Percentiles rank a stretch among this genome's conserved stretches.
These are phyloP conservation scores for Inga laurina DNA, from an alignment of 306 rosid genomes.

Conservation along the genomic window DNA sequence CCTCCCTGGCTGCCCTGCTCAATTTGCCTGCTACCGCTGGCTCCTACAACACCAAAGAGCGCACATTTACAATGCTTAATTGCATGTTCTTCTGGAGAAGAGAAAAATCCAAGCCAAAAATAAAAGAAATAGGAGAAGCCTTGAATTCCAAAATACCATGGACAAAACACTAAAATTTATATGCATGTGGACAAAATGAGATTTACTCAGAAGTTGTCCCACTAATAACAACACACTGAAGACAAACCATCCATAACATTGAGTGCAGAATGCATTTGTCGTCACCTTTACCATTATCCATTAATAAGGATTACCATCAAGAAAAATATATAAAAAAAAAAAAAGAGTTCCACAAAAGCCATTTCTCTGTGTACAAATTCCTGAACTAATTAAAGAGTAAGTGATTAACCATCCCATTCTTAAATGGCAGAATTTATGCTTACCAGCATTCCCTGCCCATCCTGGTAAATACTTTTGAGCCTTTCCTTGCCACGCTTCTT, in stretches of 20 bases:
- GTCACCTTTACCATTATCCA: not conserved
- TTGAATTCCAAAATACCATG: not conserved
- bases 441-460: constrained; percentile 56
- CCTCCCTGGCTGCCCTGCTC: constrained; percentile 46
- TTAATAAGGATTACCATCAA: not conserved
- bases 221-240: not conserved
- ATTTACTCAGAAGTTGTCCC: not conserved
- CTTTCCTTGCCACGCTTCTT: constrained; percentile 73
- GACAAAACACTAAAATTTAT: not conserved
- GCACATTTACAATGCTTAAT: constrained; percentile 3
- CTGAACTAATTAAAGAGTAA: not conserved
- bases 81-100: not conserved
- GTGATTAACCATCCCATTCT: constrained; percentile 1
- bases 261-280: not conserved
- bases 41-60: constrained; percentile 43
- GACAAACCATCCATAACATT: constrained; percentile 3
- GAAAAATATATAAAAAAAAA: not conserved
- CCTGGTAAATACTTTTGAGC: constrained; percentile 67
- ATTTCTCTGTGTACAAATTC: not conserved
- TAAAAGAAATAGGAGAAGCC: not conserved
- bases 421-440: constrained; percentile 31
- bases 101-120: not conserved
- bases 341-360: not conserved
- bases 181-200: not conserved
- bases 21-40: constrained; percentile 34